These are phyloP conservation scores for Pseudogymnoascus sp. DNA, from an alignment of 2,329 filamentous ascomycete genomes.

Conservation along the genomic window DNA sequence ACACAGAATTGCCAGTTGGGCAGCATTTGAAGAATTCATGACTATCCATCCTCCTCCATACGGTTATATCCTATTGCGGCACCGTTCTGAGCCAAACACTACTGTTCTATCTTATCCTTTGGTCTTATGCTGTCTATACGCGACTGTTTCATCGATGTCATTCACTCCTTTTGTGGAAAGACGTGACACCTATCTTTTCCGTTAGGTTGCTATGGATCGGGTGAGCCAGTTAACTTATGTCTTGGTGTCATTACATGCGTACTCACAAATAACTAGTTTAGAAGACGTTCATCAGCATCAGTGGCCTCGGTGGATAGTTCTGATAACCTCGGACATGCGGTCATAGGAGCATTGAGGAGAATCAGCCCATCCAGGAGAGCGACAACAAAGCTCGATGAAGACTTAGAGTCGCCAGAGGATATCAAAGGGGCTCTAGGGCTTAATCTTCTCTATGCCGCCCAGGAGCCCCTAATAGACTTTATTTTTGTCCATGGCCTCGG, in stretches of 20 bases:
- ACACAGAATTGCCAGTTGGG: too few species aligned
- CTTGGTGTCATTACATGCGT: neutral
- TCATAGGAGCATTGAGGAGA: neutral
- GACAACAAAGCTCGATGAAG: neutral
- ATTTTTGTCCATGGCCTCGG: conserved; percentile 37
- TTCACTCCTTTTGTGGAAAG: too few species aligned
- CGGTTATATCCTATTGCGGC: too few species aligned
- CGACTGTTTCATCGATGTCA: too few species aligned
- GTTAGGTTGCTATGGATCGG: neutral
- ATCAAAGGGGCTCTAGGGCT: conserved; percentile 15
- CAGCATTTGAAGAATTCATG: too few species aligned
- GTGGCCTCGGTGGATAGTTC: neutral
- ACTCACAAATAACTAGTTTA: neutral
- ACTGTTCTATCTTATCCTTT: too few species aligned
- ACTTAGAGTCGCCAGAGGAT: neutral
- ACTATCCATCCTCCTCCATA: too few species aligned
- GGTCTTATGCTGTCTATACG: too few species aligned
- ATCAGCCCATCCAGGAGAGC: neutral
- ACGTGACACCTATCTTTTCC: too few species aligned
- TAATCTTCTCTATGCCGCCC: conserved; percentile 12
- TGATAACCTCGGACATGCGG: neutral
- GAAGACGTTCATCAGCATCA: neutral
- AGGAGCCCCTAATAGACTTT: conserved; percentile 31
- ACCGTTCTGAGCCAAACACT: too few species aligned
- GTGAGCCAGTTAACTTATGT: neutral